phyloP scores from a whole-genome alignment of 352 stramenopile species.

The Globisporangium sylvaticum region DNA sequence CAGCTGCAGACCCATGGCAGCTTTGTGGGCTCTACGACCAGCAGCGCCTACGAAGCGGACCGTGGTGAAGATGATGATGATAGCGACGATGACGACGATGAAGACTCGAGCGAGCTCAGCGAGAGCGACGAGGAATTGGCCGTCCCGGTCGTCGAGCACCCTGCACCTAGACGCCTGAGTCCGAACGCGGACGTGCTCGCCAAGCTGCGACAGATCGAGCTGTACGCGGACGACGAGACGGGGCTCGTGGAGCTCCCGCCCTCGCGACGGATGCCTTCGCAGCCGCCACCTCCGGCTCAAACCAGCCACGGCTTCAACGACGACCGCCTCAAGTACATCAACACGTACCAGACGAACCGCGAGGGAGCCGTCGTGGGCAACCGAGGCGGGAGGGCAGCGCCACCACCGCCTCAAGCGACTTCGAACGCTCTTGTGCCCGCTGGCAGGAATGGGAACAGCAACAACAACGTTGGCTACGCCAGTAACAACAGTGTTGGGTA shows the following conservation, averaged over 20 bases:
- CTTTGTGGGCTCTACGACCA: slow-evolving; percentile 1
- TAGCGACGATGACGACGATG: slow-evolving; percentile 23
- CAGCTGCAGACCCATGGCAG: slow-evolving; percentile 1
- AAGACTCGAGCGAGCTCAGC: slow-evolving; percentile 13
- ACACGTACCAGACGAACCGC: slow-evolving; percentile 39
- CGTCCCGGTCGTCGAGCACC: not conserved
- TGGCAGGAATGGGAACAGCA: not conserved
- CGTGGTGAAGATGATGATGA: not conserved
- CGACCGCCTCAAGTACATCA: slow-evolving; percentile 68
- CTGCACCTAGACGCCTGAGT: not conserved
- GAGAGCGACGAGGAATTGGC: slow-evolving; percentile 9
- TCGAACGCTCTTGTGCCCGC: not conserved
- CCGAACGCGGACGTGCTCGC: slow-evolving; percentile 10
- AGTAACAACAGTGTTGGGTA: not conserved
- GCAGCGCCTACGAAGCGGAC: slow-evolving; percentile 9
- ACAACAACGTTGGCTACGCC: not conserved
- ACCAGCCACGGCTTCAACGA: slow-evolving; percentile 37
- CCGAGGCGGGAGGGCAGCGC: not conserved
- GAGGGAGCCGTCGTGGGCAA: slow-evolving; percentile 8
- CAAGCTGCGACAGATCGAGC: slow-evolving; percentile 14
- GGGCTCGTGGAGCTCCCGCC: slow-evolving; percentile 35
- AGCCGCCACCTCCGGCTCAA: slow-evolving; percentile 18
- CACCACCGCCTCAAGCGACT: not conserved
- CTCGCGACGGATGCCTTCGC: not conserved
- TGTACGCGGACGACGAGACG: slow-evolving; percentile 34